Percentiles rank a stretch among this genome's conserved stretches.
Evolutionary conservation across 108 stramenopile genomes (phyloP).

Genomic region (Mediolabrus comicus): DNA sequence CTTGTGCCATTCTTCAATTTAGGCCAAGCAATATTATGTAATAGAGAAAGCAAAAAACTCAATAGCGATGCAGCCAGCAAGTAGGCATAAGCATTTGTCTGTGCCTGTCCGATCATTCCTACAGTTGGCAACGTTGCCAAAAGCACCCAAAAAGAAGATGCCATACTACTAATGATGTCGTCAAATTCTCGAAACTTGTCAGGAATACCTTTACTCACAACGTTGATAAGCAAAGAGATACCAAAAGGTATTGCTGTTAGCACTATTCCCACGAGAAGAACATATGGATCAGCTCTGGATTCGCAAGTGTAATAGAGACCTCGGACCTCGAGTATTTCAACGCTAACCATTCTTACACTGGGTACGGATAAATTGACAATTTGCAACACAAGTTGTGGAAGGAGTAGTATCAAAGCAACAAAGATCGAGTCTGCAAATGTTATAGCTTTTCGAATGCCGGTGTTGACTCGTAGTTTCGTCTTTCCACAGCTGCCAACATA

Average conservation of each 20-base stretch:
- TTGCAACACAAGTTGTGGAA: background rate
- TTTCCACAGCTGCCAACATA: background rate
- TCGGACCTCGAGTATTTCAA: background rate
- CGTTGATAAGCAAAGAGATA: background rate
- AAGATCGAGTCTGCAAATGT: background rate
- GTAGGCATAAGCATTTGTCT: background rate
- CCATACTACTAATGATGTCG: background rate
- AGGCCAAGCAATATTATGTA: background rate
- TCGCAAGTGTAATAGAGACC: background rate
- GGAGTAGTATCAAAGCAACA: background rate
- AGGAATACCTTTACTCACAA: background rate
- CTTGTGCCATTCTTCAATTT: background rate
- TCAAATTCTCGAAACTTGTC: background rate
- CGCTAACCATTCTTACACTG: background rate
- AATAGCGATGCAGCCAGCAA: background rate
- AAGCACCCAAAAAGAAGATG: background rate
- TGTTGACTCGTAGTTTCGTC: background rate
- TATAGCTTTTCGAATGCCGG: background rate
- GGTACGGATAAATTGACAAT: background rate
- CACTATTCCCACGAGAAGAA: background rate
- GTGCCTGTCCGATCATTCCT: background rate
- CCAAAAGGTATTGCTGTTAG: background rate
- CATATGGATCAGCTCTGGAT: background rate
- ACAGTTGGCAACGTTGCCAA: slow-evolving; percentile 1
- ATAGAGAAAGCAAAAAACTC: background rate